Evolutionary conservation across 2,329 filamentous ascomycete genomes (phyloP), one percentile per base, ranked within the genome.

Genomic region (Botrytis deweyae): DNA sequence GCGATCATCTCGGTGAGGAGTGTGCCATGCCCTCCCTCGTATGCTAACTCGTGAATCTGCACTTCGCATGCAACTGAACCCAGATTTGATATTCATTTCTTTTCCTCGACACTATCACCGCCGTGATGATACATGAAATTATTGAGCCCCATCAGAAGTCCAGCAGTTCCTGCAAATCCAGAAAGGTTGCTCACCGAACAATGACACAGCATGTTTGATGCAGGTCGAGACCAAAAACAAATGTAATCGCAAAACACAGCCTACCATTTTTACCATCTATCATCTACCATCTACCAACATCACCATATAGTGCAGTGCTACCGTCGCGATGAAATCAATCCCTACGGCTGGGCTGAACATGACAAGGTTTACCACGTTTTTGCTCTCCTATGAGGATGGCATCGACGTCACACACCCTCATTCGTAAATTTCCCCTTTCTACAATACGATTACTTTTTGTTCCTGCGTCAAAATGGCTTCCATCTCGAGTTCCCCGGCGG

Each of bases 341-440:
- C 20, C 29, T 46, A 16, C 10, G 38, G 36, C 40, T 44, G 25
- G 70, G 70, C 58, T 40, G 22, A 40, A 18, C 36, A 38, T 52
- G n/a, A 46, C 70, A 61, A 58, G 70, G 62, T 20, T n/a, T 33
- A 55, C 38, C 70, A 72, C 70, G 70, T 72, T 68, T 63, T 65
- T n/a, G 9, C 36, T 29, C 38, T 64, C 12, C 38, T 72, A 7
- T 38, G 16, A 72, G 20, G 25, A 20, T 20, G 40, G 38, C 22
- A 33, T 66, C 63, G 52, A 67, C 70, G 70, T 59, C 62, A 72
- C 70, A 59, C 49, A 52, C 49, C 10, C 40, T 22, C n/a, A 36
- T 59, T 44, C 52, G 46, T 25, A 55, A 44, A 59, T 38, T 59
- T 44, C 20, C 38, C 67, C 25, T 44, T 69, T 59, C n/a, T 40